Evolutionary conservation across 2,329 filamentous ascomycete genomes (phyloP), one percentile per base, ranked within the genome.

Genomic region (Diaporthe sp.): DNA sequence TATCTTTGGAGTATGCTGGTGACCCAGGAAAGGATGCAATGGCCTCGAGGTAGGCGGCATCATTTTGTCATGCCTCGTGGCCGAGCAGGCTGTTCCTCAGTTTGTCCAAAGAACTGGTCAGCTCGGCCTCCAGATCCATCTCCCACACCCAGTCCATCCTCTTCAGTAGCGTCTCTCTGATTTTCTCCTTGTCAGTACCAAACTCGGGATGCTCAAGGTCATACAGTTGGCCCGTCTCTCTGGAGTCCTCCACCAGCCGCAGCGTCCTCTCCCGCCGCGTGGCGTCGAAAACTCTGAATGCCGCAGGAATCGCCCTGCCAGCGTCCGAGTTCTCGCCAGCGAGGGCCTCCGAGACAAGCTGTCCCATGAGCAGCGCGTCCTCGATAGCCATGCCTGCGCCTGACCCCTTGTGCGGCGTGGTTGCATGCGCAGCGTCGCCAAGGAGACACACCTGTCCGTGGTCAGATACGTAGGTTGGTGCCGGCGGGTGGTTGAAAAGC

Each of bases 241-340:
- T 83, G 71, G 88, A 90, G 55, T 85, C 89, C 9, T 83, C 80
- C 0, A 90, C 88, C 0, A 90, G 79, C 78, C 84, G 84, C 75
- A 89, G 87, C 8, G 84, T 85, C 9, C 89, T 80, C 15, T 86
- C 83, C 5, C 88, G 81, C 0, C 90, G 82, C 2, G 86, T 81
- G 6, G 79, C 81, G 75, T 91, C 88, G 25, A 58, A 75, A 5
- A 69, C 25, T 8, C 74, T 73, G 61, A 88, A 92, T 0, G 85
- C 85, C 30, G 81, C 81, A 58, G 91, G 89, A 0, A 84, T 89
- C 0, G 82, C 82, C 12, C 83, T 75, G 44, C 53, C 79, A 0
- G 87, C 79, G 9, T 72, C 35, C 1, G 76, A 68, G 9, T 75
- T 53, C 3, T 69, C 55, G 4, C 66, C 59, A 17, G 32, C 55